These are phyloP conservation scores for Polytrichum commune DNA, from an alignment of 225 moss, liverwort and hornwort genomes.

Conservation along the genomic window DNA sequence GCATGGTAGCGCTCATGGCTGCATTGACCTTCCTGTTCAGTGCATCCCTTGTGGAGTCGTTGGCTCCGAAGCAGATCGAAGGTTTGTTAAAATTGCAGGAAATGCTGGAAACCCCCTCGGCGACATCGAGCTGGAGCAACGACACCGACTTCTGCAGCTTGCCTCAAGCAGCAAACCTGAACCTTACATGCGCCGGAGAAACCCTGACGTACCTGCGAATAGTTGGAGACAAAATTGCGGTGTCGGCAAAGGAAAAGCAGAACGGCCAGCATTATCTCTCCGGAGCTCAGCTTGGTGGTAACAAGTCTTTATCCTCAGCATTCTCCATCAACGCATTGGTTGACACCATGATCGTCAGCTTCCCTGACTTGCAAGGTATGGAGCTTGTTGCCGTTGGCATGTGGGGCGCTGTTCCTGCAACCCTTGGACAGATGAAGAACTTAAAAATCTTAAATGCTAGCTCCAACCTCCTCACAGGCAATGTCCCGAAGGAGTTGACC, in stretches of 20 bases:
- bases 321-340: slow-evolving; percentile 51
- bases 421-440: slow-evolving; percentile 33
- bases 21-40: too few species aligned
- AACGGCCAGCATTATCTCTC: background rate
- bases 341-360: slow-evolving; percentile 32
- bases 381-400: slow-evolving; percentile 80
- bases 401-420: slow-evolving; percentile 67
- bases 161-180: slow-evolving; percentile 28
- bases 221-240: slow-evolving; percentile 56
- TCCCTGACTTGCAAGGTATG: slow-evolving; percentile 71
- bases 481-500: slow-evolving; percentile 34
- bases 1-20: too few species aligned
- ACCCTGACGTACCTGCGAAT: slow-evolving; percentile 74
- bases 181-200: slow-evolving; percentile 57
- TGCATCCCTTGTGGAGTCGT: too few species aligned
- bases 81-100: slow-evolving; percentile 70
- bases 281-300: slow-evolving; percentile 3
- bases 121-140: slow-evolving; percentile 49
- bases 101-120: slow-evolving; percentile 62
- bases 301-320: slow-evolving; percentile 35
- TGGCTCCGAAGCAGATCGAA: slow-evolving; percentile 34
- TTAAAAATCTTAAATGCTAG: slow-evolving; percentile 71
- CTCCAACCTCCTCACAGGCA: slow-evolving; percentile 67
- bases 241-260: slow-evolving; percentile 30
- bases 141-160: slow-evolving; percentile 70